phyloP scores from a whole-genome alignment of 345 rosid genomes.

The Arabis alpina region DNA sequence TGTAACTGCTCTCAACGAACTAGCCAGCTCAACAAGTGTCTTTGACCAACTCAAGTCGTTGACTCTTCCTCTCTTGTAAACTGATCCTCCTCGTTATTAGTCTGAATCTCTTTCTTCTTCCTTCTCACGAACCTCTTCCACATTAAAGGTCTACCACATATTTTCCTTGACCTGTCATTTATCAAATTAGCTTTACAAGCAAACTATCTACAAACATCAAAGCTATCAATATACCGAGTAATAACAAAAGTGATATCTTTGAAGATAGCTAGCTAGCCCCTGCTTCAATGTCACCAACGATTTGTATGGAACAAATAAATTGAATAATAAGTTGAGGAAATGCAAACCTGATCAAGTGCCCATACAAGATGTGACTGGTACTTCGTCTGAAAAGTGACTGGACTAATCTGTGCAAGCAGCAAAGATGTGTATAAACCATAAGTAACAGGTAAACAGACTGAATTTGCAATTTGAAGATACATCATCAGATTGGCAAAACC shows the following conservation, averaged over 20 bases:
- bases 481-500: slow-evolving; percentile 16
- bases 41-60: no score
- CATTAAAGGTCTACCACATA: no score
- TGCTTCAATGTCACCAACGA: slow-evolving; percentile 8
- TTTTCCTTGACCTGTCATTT: slow-evolving; percentile 58
- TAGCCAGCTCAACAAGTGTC: no score
- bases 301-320: slow-evolving; percentile 12
- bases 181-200: slow-evolving; percentile 20
- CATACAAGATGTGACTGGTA: slow-evolving; percentile 89
- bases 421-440: slow-evolving; percentile 17
- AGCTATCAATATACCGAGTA: neutral
- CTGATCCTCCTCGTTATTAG: no score
- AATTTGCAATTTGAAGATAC: slow-evolving; percentile 15
- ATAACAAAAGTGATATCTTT: slow-evolving; percentile 1
- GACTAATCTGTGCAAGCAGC: slow-evolving; percentile 63
- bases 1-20: no score
- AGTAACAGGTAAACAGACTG: neutral
- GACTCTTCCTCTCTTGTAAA: no score
- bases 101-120: no score
- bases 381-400: slow-evolving; percentile 76
- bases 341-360: slow-evolving; percentile 85
- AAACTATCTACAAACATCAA: slow-evolving; percentile 11
- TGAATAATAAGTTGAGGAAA: neutral
- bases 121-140: no score
- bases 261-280: slow-evolving; percentile 7